Base-by-base conservation (phyloP, 441 rosid genomes). In the Erysimum cheiri region DNA sequence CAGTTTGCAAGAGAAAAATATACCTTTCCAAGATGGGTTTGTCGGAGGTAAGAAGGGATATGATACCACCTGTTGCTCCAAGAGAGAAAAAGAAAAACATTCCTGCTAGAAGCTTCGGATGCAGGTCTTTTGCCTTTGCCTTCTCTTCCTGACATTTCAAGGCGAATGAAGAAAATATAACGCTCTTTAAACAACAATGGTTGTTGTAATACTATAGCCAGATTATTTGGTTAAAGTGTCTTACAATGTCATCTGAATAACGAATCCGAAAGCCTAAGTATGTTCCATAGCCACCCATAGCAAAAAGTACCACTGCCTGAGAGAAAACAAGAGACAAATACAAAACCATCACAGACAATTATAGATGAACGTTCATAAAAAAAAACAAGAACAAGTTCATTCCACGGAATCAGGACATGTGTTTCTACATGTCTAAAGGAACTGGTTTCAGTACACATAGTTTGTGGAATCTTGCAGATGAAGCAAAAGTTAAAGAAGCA, bases 251-350 rank as follows among this genome's bases (percentile, higher is more conserved):
- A 55, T 88, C 85, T 2, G 98, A 85, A 71, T 67, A 87, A 15
- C 86, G 86, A 68, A 91, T 86, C 60, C 88, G 87, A 67, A 88
- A 94, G 64, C 97, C 98, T 40, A 94, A 82, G 74, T 88, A 94
- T 13, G 97, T 91, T 69, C 98, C 96, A 46, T 89, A 91, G 11
- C 98, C 97, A 24, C 97, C 98, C 97, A 91, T 94, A 26, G 97
- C 97, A 67, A 94, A 88, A 63, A 94, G 97, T 70, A 94, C 97
- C 2, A 94, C 97, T 3, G 96, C 98, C 96, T 93, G 48, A 67
- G 12, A 61, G 53, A 24, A 22, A 67, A 35, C 19, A 49, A 1
- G 55, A 19, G 35, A 10, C 4, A 55, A 24, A 57, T 8, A 4
- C n/a, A 24, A 48, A 56, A 10, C 40, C 53, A 63, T 65, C 55